Evolutionary conservation across 2,329 filamentous ascomycete species (phyloP).

Genomic region (Clonostachys rhizophaga): DNA sequence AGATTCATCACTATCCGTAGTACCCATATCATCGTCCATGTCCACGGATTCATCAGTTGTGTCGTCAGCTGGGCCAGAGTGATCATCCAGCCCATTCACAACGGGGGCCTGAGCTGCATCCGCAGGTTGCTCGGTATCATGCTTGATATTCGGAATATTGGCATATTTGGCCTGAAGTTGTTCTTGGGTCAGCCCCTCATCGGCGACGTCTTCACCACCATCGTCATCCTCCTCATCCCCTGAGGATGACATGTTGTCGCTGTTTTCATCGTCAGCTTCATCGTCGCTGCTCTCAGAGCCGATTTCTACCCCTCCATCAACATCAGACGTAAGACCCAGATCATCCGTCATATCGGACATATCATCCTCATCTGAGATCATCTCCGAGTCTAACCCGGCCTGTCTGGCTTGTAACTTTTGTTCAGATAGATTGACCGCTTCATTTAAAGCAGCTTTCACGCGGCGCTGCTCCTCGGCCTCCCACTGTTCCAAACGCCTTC

Average conservation of each 20-base stretch:
- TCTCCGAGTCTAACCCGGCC: slow-evolving; percentile 47
- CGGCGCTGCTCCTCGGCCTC: slow-evolving; percentile 60
- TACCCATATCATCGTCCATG: slow-evolving; percentile 64
- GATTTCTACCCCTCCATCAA: slow-evolving; percentile 16
- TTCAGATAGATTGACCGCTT: slow-evolving; percentile 68
- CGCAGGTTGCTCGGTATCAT: slow-evolving; percentile 6
- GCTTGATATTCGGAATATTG: slow-evolving; percentile 47
- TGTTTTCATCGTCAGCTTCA: slow-evolving; percentile 34
- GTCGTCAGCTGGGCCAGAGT: slow-evolving; percentile 29
- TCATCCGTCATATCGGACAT: slow-evolving; percentile 43
- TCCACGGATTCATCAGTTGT: slow-evolving; percentile 62
- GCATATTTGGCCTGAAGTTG: slow-evolving; percentile 67
- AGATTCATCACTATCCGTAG: slow-evolving; percentile 44
- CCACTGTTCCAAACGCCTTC: slow-evolving; percentile 55
- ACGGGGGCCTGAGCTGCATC: slow-evolving; percentile 1
- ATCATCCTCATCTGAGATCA: slow-evolving; percentile 34
- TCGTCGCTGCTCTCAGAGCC: slow-evolving; percentile 30
- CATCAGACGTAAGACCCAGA: slow-evolving; percentile 26
- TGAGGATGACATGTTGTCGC: slow-evolving; percentile 55
- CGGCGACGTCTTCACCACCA: slow-evolving; percentile 47
- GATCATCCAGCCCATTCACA: slow-evolving; percentile 8
- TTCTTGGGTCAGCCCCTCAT: slow-evolving; percentile 65
- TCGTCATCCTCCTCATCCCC: slow-evolving; percentile 60
- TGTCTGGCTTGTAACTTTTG: slow-evolving; percentile 62
- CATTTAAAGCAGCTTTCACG: slow-evolving; percentile 65